phyloP scores from a whole-genome alignment of 2,329 filamentous ascomycete species.

The Colletotrichum trifolii region DNA sequence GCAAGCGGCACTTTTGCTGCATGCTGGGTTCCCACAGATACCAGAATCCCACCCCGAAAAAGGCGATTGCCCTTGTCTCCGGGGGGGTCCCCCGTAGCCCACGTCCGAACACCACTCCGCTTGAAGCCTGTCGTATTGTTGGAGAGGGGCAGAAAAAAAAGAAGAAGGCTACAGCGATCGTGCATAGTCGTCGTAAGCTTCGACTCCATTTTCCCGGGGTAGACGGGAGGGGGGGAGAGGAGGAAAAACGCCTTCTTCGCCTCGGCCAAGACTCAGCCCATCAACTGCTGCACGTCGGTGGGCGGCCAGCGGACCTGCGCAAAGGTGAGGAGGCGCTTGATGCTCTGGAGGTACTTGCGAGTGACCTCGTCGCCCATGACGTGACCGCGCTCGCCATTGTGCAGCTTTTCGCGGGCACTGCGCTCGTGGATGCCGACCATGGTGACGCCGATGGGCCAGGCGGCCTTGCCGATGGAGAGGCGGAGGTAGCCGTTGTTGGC shows the following conservation, averaged over 20 bases:
- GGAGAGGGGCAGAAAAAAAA: too few relatives aligned
- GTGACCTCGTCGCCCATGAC: conserved; percentile 98
- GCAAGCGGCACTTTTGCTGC: too few relatives aligned
- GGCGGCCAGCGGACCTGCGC: conserved; percentile 97
- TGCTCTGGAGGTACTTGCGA: conserved; percentile 95
- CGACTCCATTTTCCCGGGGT: too few relatives aligned
- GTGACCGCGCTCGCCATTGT: conserved; percentile 88
- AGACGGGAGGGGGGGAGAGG: too few relatives aligned
- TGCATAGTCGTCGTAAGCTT: too few relatives aligned
- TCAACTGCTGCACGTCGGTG: conserved; percentile 89
- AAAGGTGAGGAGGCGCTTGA: conserved; percentile 96
- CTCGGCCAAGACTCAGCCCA: conserved; percentile 71
- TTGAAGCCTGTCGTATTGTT: too few relatives aligned
- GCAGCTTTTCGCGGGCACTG: conserved; percentile 93
- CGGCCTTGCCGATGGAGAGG: conserved; percentile 94
- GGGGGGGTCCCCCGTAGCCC: too few relatives aligned
- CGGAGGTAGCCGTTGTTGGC: conserved; percentile 95
- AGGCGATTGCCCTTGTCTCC: too few relatives aligned
- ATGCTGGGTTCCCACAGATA: too few relatives aligned
- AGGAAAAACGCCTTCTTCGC: not conserved
- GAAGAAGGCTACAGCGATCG: too few relatives aligned
- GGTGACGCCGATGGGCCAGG: conserved; percentile 98
- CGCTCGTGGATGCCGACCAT: conserved; percentile 99
- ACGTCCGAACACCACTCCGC: too few relatives aligned
- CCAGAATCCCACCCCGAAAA: too few relatives aligned